A percentile compares a stretch with the other conserved stretches of the same genome.
Conservation (phyloP, 495 filamentous ascomycete species). For the Trichoderma virens region DNA sequence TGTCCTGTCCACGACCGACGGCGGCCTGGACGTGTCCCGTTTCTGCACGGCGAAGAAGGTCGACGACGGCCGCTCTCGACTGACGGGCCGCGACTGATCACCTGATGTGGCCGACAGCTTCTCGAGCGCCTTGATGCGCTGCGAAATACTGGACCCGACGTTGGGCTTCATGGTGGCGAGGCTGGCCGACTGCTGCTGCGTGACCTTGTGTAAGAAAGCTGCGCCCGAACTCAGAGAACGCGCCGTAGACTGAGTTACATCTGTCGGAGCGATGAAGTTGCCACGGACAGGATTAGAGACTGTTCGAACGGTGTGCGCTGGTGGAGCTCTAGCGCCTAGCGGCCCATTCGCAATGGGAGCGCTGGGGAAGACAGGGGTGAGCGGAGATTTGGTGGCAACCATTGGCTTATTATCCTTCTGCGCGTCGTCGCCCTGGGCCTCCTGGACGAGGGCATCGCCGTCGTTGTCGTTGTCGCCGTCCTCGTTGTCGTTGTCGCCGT, state of each 20-base stretch:
- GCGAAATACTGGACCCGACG: constrained; percentile 79
- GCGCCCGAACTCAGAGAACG: constrained; percentile 42
- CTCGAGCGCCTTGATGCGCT: constrained; percentile 81
- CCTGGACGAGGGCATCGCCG: constrained; percentile 84
- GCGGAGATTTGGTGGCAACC: constrained; percentile 75
- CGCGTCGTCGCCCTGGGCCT: constrained; percentile 65
- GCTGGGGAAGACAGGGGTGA: constrained; percentile 54
- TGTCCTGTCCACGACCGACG: constrained; percentile 38
- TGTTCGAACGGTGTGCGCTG: constrained; percentile 26
- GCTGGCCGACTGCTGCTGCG: constrained; percentile 33
- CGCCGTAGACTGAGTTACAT: constrained; percentile 28
- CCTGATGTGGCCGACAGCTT: constrained; percentile 48
- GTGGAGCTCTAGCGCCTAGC: constrained; percentile 6
- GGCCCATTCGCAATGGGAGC: constrained; percentile 11
- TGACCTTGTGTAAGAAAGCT: constrained; percentile 39
- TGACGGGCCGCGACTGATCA: constrained; percentile 12
- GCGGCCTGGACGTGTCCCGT: constrained; percentile 32
- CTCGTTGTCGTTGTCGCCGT: constrained; percentile 77
- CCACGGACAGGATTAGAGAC: constrained; percentile 43
- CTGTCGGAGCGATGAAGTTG: constrained; percentile 28
- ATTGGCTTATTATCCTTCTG: constrained; percentile 73
- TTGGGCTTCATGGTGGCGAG: constrained; percentile 65
- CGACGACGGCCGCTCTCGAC: constrained; percentile 28
- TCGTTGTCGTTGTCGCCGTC: constrained; percentile 54
- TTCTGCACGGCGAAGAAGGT: constrained; percentile 49